A percentile compares a stretch with the other conserved stretches of the same genome.
These are phyloP conservation scores for Fusarium goolgardi DNA, from an alignment of 2,329 filamentous ascomycete genomes.

Conservation along the genomic window DNA sequence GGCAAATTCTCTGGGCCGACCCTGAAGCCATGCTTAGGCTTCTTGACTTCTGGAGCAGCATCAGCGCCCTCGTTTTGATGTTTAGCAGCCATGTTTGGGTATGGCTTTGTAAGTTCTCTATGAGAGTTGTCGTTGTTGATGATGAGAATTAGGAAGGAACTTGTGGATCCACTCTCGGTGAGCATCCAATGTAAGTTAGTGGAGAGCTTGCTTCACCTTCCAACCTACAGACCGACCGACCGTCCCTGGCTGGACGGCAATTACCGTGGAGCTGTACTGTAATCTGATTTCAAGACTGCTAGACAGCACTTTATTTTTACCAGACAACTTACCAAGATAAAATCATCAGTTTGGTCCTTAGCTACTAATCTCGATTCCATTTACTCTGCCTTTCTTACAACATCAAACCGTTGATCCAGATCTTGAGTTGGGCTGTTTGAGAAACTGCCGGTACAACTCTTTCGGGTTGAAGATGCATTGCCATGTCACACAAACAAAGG, in stretches of 20 bases:
- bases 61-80: conserved; percentile 47
- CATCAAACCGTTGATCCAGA: background rate
- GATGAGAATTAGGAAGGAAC: conserved; percentile 36
- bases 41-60: conserved; percentile 58
- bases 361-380: too few species aligned
- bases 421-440: conserved; percentile 8
- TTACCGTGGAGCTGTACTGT: conserved; percentile 21
- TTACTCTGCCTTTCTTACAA: too few species aligned
- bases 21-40: conserved; percentile 77
- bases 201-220: background rate
- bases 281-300: conserved; percentile 8
- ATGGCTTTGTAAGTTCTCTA: conserved; percentile 26
- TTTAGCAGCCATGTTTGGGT: conserved; percentile 51
- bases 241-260: background rate
- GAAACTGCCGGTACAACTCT: conserved; percentile 20
- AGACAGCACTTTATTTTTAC: too few species aligned
- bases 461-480: conserved; percentile 33
- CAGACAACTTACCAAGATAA: too few species aligned
- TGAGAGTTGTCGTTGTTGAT: conserved; percentile 33
- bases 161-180: conserved; percentile 29
- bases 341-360: background rate
- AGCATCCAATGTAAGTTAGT: conserved; percentile 19
- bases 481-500: conserved; percentile 35
- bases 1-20: conserved; percentile 92
- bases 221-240: background rate